These are phyloP conservation scores for Tarenaya hassleriana DNA, from an alignment of 345 rosid genomes.

Conservation along the genomic window DNA sequence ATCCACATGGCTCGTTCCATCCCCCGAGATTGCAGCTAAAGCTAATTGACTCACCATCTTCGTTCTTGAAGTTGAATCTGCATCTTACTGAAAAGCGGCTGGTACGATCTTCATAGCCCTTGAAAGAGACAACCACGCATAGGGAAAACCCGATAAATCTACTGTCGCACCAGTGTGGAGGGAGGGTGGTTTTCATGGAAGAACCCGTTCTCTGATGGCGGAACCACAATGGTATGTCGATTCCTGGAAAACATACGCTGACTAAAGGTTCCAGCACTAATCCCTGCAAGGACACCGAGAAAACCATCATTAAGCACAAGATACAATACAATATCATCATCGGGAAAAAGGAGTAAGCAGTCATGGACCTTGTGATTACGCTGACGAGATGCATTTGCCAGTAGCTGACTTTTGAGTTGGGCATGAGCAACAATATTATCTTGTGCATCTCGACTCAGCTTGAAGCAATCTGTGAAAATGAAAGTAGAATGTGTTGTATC, in stretches of 20 bases:
- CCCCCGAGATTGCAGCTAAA: constrained; percentile 23
- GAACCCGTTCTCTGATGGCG: constrained; percentile 28
- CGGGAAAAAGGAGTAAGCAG: neutral
- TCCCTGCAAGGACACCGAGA: constrained; percentile 16
- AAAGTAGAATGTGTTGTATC: constrained; percentile 20
- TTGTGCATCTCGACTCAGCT: constrained; percentile 23
- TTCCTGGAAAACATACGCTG: constrained; percentile 23
- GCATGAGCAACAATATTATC: constrained; percentile 24
- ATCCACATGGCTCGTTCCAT: constrained; percentile 19
- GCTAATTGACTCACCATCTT: constrained; percentile 11
- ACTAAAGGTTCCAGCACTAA: constrained; percentile 17
- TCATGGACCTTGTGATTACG: constrained; percentile 25
- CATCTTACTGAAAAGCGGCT: constrained; percentile 10
- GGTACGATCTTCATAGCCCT: constrained; percentile 18
- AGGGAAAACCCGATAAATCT: constrained; percentile 21
- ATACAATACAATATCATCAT: neutral
- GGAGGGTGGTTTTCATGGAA: constrained; percentile 22
- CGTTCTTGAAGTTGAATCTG: constrained; percentile 22
- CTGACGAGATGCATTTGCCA: constrained; percentile 13
- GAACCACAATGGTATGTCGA: constrained; percentile 27
- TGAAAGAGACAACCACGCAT: constrained; percentile 12
- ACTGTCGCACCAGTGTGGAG: constrained; percentile 25
- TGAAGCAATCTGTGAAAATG: constrained; percentile 23
- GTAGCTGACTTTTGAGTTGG: constrained; percentile 29
- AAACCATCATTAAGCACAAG: neutral